phyloP scores from a whole-genome alignment of 2,329 filamentous ascomycete species.

The Colletotrichum sp. region DNA sequence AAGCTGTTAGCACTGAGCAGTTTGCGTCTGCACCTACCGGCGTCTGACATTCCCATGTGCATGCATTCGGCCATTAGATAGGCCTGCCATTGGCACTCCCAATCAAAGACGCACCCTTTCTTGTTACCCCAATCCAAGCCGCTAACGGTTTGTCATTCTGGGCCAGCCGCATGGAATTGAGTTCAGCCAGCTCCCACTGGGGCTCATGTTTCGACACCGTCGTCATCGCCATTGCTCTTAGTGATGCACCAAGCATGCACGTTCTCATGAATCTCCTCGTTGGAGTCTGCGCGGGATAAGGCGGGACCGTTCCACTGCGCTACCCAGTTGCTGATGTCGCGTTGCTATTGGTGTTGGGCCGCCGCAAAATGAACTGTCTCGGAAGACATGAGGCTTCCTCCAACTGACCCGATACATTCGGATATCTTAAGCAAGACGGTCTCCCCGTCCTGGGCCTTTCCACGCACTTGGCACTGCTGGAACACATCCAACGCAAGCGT shows the following conservation, averaged over 20 bases:
- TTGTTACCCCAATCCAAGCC: not conserved
- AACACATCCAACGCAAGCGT: not conserved
- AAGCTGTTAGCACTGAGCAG: not conserved
- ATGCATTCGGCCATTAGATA: not conserved
- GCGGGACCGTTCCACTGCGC: not conserved
- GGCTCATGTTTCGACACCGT: not conserved
- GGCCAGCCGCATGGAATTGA: not conserved
- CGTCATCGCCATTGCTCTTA: not conserved
- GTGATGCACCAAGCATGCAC: not conserved
- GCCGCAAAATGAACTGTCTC: not conserved
- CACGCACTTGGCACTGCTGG: not conserved
- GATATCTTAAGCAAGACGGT: not conserved
- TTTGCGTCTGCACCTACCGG: constrained; percentile 11
- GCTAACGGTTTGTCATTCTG: not conserved
- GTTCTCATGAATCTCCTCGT: not conserved
- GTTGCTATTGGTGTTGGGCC: not conserved
- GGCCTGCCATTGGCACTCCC: not conserved
- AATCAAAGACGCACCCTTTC: not conserved
- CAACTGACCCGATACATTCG: not conserved
- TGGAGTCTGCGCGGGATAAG: not conserved
- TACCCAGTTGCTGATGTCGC: not conserved
- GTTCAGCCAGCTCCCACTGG: not conserved
- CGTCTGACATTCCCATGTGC: constrained; percentile 1
- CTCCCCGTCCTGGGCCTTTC: not conserved
- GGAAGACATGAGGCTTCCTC: not conserved